Evolutionary conservation across 305 asterid species (phyloP), one percentile per base, ranked within the genome.

Genomic region (Caryopteris hybrid): DNA sequence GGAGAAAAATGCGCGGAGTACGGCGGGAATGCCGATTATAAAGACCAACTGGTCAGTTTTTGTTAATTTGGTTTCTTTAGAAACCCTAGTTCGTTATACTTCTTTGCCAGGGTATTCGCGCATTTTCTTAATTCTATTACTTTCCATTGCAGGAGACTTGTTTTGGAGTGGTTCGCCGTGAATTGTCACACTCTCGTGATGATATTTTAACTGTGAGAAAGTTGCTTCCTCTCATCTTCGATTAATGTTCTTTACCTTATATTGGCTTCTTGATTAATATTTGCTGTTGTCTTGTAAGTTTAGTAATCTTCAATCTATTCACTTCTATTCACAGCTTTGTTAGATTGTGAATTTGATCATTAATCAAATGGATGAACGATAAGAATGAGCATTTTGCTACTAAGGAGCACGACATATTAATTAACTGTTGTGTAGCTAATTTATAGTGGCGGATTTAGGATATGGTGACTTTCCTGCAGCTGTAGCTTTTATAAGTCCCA

Each of bases 1-100:
- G 98, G 97, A 22, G 98, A 94, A 69, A 94, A 87, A 56, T 83
- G 88, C 85, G 47, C 96, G 1, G 99, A 94, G 77, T 94, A 91
- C 75, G 97, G 95, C 50, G 95, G 92, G 11, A 87, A 76, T 50
- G 80, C 74, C 27, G 98, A 94, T 65, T 79, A 80, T 85, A 94
- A 85, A 76, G 99, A 94, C 74, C 98, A 94, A 74, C 77, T 94
- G 59, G 99, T 94, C 16, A 73, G 88, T 78, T 14, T 61, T 55
- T 14, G 23, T n/a, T n/a, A n/a, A n/a, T 21, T 50, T 29, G 23
- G 22, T 55, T 78, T 41, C 50, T 43, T 61, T 45, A 17, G 41
- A 71, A 86, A 79, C 83, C 86, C 84, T 79, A 1, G 34, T 4
- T 29, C n/a, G n/a, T n/a, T n/a, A n/a, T n/a, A n/a, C n/a, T n/a